Percentiles rank a stretch among this genome's conserved stretches.
phyloP scores from a whole-genome alignment of 2,329 filamentous ascomycete species.

The Graphiopsis chlorocephala region DNA sequence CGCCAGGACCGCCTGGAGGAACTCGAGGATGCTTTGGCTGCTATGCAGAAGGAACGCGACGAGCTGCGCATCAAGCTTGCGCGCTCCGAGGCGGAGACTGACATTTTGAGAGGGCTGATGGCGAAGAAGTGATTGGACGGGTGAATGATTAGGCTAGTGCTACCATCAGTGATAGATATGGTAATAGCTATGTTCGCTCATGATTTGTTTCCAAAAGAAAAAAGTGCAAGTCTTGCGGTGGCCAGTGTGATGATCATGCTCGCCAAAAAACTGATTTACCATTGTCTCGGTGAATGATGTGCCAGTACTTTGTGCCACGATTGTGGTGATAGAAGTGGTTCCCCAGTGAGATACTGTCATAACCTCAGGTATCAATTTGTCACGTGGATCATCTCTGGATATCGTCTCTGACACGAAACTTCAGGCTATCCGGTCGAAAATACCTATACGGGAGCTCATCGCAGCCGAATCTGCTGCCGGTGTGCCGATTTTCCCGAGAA shows the following conservation, averaged over 20 bases:
- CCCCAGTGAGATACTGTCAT: no score
- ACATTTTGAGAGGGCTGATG: conserved; percentile 47
- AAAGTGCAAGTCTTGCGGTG: not conserved
- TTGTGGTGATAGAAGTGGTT: no score
- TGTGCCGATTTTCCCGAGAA: not conserved
- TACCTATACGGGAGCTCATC: not conserved
- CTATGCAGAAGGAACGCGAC: conserved; percentile 61
- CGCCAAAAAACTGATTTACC: no score
- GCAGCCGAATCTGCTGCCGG: not conserved
- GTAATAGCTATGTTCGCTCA: not conserved
- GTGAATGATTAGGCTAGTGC: not conserved
- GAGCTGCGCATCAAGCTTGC: conserved; percentile 62
- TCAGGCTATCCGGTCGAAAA: not conserved
- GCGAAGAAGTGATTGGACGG: conserved; percentile 20
- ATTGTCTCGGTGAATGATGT: no score
- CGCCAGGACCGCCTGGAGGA: conserved; percentile 64
- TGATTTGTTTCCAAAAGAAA: not conserved
- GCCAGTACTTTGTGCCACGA: no score
- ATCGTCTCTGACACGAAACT: not conserved
- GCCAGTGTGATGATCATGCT: no score
- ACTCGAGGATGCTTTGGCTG: conserved; percentile 59
- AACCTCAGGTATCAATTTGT: not conserved
- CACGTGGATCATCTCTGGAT: not conserved
- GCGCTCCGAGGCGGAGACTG: conserved; percentile 63
- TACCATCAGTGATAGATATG: not conserved